Percentiles rank a stretch among this genome's conserved stretches.
These are phyloP conservation scores for Phytophthora cactorum DNA, from an alignment of 352 stramenopile genomes.

Conservation along the genomic window DNA sequence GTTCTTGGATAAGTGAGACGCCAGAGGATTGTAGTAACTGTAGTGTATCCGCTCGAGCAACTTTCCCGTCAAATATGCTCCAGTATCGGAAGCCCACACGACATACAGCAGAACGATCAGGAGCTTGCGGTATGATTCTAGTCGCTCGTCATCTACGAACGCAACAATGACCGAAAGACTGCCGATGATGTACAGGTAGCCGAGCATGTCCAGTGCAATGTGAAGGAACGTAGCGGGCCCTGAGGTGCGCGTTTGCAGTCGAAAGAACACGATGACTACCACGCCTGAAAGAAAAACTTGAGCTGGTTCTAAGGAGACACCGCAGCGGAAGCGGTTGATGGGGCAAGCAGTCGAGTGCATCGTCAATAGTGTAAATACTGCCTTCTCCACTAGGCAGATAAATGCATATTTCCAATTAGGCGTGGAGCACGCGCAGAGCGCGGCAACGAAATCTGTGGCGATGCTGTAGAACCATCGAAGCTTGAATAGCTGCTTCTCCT, in stretches of 20 bases:
- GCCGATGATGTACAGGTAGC: conserved; percentile 76
- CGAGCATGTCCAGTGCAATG: conserved; percentile 68
- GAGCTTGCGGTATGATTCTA: conserved; percentile 62
- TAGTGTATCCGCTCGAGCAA: conserved; percentile 90
- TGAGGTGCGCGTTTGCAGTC: conserved; percentile 39
- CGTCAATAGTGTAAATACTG: conserved; percentile 70
- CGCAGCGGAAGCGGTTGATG: conserved; percentile 77
- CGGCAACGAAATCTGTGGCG: conserved; percentile 61
- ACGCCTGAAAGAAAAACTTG: conserved; percentile 61
- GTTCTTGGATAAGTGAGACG: conserved; percentile 93
- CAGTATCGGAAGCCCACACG: conserved; percentile 90
- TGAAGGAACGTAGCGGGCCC: conserved; percentile 40
- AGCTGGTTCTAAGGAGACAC: conserved; percentile 49
- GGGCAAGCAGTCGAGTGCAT: conserved; percentile 72
- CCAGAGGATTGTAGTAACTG: conserved; percentile 81
- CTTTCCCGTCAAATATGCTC: conserved; percentile 94
- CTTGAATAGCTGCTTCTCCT: conserved; percentile 60
- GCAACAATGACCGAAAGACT: conserved; percentile 66
- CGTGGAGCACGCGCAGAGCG: conserved; percentile 59
- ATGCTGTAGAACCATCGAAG: conserved; percentile 66
- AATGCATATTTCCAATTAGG: conserved; percentile 75
- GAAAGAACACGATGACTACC: conserved; percentile 66
- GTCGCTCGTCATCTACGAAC: conserved; percentile 67
- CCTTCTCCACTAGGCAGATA: conserved; percentile 72
- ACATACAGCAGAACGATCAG: conserved; percentile 77